These are phyloP conservation scores for Fusarium paranaense DNA, from an alignment of 2,329 filamentous ascomycete species.

Conservation along the genomic window DNA sequence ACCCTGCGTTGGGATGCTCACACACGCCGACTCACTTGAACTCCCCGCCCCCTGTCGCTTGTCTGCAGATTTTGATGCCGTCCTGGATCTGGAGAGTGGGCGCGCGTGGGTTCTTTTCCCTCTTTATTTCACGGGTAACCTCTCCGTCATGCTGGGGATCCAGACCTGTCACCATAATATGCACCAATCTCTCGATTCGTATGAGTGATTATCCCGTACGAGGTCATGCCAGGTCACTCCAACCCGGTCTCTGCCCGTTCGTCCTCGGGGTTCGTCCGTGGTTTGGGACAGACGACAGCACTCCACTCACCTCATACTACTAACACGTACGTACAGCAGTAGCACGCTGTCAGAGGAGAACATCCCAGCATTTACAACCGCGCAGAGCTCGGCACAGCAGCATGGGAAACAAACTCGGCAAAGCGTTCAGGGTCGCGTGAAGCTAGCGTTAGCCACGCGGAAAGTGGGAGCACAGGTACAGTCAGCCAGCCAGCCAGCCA, in stretches of 20 bases:
- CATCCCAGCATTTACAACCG: background rate
- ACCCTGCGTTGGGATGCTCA: constrained; percentile 23
- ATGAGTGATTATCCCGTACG: constrained; percentile 30
- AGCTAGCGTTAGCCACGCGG: constrained; percentile 4
- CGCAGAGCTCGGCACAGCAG: constrained; percentile 5
- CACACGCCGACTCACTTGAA: constrained; percentile 19
- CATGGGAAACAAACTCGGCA: constrained; percentile 15
- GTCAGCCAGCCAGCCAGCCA: background rate
- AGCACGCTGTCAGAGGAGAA: background rate
- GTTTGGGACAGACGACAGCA: constrained; percentile 1
- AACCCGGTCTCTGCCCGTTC: constrained; percentile 13
- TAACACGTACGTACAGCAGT: background rate
- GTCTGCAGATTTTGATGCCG: constrained; percentile 19
- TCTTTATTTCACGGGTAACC: constrained; percentile 23
- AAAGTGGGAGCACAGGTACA: constrained; percentile 25
- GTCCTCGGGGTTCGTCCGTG: constrained; percentile 16
- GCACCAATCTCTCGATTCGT: constrained; percentile 10
- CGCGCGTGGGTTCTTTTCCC: constrained; percentile 13
- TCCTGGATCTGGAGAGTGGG: constrained; percentile 18
- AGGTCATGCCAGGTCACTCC: background rate
- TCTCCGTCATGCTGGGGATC: constrained; percentile 14
- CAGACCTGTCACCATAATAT: constrained; percentile 2
- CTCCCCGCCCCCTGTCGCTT: constrained; percentile 37
- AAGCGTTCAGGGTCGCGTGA: constrained; percentile 7
- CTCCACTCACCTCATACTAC: constrained; percentile 14